phyloP scores from a whole-genome alignment of 306 rosid species.

The Fagus crenata region DNA sequence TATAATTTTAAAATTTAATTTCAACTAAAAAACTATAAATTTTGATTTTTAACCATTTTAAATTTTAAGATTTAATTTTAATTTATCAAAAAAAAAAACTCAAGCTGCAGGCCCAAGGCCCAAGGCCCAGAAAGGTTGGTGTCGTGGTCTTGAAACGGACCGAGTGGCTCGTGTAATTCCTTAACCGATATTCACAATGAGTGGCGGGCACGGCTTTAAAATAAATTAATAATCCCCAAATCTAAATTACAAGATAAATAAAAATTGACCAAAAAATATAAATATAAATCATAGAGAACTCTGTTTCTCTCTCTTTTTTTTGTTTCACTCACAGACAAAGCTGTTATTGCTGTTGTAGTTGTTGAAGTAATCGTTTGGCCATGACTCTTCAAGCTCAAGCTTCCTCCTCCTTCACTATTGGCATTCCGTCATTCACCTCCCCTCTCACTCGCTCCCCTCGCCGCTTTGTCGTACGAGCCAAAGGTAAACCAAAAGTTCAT shows the following conservation, averaged over 20 bases:
- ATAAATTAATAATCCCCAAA: not conserved
- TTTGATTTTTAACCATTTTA: no score
- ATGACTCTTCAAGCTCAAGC: constrained; percentile 66
- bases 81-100: no score
- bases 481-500: constrained; percentile 38
- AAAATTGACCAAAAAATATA: not conserved
- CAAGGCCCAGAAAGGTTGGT: not conserved
- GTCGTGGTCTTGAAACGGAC: not conserved
- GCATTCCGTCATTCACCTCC: constrained; percentile 46
- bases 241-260: not conserved
- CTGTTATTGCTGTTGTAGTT: not conserved
- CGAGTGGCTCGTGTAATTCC: constrained; percentile 31
- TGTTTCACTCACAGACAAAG: constrained; percentile 5
- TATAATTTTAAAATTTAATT: no score
- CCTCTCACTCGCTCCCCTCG: constrained; percentile 45
- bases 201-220: constrained; percentile 34
- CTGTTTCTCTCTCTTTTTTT: not conserved
- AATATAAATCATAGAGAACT: constrained; percentile 3
- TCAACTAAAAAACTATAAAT: no score
- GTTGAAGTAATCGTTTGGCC: constrained; percentile 18
- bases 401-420: constrained; percentile 42
- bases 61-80: no score
- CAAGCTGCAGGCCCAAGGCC: not conserved
- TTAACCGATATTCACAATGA: constrained; percentile 24
- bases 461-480: constrained; percentile 56